These are phyloP conservation scores for Suillus alpinus DNA, from an alignment of 768 basidiomycete genomes.

Conservation along the genomic window DNA sequence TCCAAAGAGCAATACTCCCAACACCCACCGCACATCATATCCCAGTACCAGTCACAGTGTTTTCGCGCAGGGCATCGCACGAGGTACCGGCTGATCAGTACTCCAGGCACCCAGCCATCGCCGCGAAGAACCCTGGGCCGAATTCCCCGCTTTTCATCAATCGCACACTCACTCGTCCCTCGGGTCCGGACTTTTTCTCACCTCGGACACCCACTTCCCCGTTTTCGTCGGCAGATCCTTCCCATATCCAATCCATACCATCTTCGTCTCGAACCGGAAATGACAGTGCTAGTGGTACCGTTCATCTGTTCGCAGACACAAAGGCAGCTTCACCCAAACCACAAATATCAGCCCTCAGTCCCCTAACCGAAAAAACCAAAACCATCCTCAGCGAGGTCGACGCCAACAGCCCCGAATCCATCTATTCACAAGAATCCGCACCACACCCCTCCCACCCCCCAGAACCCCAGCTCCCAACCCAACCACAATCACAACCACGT, in stretches of 20 bases:
- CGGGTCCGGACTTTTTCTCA: not conserved
- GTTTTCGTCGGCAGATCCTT: not conserved
- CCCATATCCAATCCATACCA: not conserved
- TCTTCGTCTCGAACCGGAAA: not conserved
- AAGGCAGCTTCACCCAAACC: not conserved
- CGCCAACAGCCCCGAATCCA: conserved; percentile 8
- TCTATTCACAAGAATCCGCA: conserved; percentile 27
- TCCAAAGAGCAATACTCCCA: not conserved
- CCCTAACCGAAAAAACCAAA: not conserved
- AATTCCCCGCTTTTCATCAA: not conserved
- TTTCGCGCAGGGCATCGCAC: not conserved
- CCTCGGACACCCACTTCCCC: not conserved
- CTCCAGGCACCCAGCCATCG: not conserved
- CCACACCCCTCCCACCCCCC: not conserved
- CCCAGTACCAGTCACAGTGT: not conserved
- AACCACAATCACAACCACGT: not conserved
- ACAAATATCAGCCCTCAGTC: not conserved
- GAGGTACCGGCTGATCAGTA: not conserved
- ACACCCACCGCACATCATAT: not conserved
- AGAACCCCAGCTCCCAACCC: not conserved
- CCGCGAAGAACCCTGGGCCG: not conserved
- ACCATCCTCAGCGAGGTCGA: not conserved
- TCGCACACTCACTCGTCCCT: not conserved
- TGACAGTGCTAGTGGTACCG: too few relatives aligned
- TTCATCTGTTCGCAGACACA: not conserved